Percentiles rank a stretch among this genome's conserved stretches.
phyloP scores from a whole-genome alignment of 2,329 filamentous ascomycete genomes.

The Hypoxylon sp. region DNA sequence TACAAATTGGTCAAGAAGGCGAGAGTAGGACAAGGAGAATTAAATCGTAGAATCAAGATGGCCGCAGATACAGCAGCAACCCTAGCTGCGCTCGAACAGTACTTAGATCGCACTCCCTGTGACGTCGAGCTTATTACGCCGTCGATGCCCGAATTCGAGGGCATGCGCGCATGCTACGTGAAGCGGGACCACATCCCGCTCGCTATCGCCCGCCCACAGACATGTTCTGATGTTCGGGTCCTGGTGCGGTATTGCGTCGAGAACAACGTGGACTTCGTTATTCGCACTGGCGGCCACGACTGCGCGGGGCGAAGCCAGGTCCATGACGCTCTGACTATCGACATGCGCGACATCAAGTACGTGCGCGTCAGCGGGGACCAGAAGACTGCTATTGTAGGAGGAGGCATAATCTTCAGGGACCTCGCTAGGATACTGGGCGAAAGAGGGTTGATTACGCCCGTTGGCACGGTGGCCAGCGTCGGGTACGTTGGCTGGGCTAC shows the following conservation, averaged over 20 bases:
- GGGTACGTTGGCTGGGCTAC: slow-evolving; percentile 57
- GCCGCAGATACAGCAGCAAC: background rate
- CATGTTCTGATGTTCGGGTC: slow-evolving; percentile 40
- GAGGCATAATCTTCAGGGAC: slow-evolving; percentile 55
- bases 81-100: background rate
- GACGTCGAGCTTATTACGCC: slow-evolving; percentile 6
- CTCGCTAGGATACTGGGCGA: slow-evolving; percentile 50
- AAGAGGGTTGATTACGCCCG: slow-evolving; percentile 52
- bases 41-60: background rate
- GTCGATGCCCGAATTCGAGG: slow-evolving; percentile 1
- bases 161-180: slow-evolving; percentile 1
- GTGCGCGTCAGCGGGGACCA: slow-evolving; percentile 51
- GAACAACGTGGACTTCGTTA: slow-evolving; percentile 46
- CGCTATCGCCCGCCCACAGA: slow-evolving; percentile 47
- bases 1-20: background rate
- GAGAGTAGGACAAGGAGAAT: background rate
- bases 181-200: slow-evolving; percentile 21
- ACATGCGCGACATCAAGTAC: slow-evolving; percentile 57
- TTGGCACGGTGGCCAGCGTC: slow-evolving; percentile 50
- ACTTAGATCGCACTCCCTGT: background rate
- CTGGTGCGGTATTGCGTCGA: slow-evolving; percentile 43
- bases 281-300: slow-evolving; percentile 57
- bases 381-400: slow-evolving; percentile 55
- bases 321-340: slow-evolving; percentile 55
- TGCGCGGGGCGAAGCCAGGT: slow-evolving; percentile 54